These are phyloP conservation scores for Pyrus bretschneideri DNA, from an alignment of 306 rosid species.

Conservation along the genomic window DNA sequence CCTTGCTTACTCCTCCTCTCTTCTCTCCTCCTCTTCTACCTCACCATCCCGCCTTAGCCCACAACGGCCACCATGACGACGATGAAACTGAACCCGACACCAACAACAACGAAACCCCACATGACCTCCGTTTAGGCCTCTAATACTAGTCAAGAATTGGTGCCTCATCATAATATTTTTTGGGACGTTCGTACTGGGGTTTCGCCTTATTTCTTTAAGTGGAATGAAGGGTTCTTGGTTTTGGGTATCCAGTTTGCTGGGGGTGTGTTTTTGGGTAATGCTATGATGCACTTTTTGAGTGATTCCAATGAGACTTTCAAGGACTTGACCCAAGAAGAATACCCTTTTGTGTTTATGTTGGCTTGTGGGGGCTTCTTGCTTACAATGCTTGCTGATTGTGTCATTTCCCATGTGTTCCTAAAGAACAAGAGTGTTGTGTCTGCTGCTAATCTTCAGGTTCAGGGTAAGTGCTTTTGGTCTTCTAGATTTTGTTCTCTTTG, in stretches of 20 bases:
- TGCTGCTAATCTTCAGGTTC: conserved; percentile 11
- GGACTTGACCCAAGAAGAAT: conserved; percentile 45
- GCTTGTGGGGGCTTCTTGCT: conserved; percentile 62
- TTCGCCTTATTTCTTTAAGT: conserved; percentile 58
- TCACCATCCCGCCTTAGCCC: conserved; percentile 35
- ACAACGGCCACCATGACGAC: conserved; percentile 39
- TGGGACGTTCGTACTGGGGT: conserved; percentile 62
- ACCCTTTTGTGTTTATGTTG: conserved; percentile 78
- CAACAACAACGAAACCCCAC: background rate
- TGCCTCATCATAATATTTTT: conserved; percentile 49
- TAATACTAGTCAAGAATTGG: conserved; percentile 43
- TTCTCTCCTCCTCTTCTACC: conserved; percentile 17
- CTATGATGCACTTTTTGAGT: conserved; percentile 75
- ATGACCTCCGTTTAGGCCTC: conserved; percentile 41
- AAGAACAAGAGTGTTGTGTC: conserved; percentile 16
- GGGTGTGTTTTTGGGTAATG: conserved; percentile 79
- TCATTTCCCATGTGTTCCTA: conserved; percentile 29
- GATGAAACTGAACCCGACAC: background rate
- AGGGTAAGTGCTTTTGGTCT: background rate
- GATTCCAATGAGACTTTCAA: conserved; percentile 63
- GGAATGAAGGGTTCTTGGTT: conserved; percentile 73
- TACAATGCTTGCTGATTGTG: conserved; percentile 60
- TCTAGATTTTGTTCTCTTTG: background rate
- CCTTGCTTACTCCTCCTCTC: background rate
- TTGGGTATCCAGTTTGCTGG: conserved; percentile 85